These are phyloP conservation scores for Chaetomium tenue DNA, from an alignment of 495 filamentous ascomycete genomes.

Conservation along the genomic window DNA sequence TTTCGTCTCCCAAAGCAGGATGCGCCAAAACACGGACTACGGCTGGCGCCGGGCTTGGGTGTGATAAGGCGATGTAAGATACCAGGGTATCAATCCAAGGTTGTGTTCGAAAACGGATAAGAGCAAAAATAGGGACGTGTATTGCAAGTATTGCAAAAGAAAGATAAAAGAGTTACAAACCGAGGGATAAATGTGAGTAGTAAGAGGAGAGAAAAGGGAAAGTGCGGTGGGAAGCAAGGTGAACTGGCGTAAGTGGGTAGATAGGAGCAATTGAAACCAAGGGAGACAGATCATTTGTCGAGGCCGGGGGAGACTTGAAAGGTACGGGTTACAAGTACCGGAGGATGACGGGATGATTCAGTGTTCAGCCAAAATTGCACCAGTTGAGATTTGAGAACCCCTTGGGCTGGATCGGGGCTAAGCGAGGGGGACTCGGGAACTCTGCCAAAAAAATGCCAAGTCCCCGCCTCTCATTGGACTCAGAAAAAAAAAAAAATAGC, in stretches of 20 bases:
- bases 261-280: constrained; percentile 24
- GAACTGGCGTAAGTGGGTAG: constrained; percentile 15
- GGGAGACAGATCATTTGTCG: constrained; percentile 23
- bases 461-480: constrained; percentile 3
- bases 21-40: neutral
- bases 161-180: neutral
- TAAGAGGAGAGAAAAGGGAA: constrained; percentile 14
- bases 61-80: neutral
- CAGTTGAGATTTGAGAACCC: constrained; percentile 12
- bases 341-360: constrained; percentile 18
- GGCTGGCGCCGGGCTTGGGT: neutral
- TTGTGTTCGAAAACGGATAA: neutral
- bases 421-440: constrained; percentile 4
- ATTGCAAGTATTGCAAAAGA: neutral
- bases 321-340: constrained; percentile 12
- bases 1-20: neutral
- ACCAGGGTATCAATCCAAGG: neutral
- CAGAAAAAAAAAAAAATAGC: neutral
- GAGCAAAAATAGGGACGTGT: neutral
- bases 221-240: constrained; percentile 17
- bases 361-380: constrained; percentile 26
- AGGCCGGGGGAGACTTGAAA: constrained; percentile 8
- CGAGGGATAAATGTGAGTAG: constrained; percentile 3
- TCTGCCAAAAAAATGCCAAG: constrained; percentile 9
- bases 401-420: constrained; percentile 11